phyloP scores from a whole-genome alignment of 805 yeast species.

The Yamadazyma nakazawae region DNA sequence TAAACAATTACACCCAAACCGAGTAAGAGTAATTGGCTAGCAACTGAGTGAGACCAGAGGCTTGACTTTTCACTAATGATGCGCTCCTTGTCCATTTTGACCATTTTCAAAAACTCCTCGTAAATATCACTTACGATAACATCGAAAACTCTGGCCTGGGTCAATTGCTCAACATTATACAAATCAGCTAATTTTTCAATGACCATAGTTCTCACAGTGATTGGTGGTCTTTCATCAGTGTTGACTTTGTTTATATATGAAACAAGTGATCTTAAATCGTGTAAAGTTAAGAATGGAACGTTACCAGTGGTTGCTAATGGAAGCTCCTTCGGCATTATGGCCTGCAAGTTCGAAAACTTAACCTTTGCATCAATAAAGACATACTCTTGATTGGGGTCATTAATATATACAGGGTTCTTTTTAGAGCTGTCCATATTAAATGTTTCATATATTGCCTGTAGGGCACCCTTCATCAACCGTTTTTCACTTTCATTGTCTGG shows the following conservation, averaged over 20 bases:
- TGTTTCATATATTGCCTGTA: slow-evolving; percentile 41
- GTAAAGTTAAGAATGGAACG: slow-evolving; percentile 54
- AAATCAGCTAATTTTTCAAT: slow-evolving; percentile 41
- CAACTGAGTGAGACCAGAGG: slow-evolving; percentile 57
- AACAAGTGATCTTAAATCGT: slow-evolving; percentile 59
- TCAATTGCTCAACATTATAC: slow-evolving; percentile 29
- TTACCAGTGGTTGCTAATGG: slow-evolving; percentile 47
- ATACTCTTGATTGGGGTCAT: slow-evolving; percentile 36
- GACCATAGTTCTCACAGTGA: slow-evolving; percentile 37
- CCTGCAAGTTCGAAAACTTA: slow-evolving; percentile 60
- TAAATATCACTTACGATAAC: slow-evolving; percentile 53
- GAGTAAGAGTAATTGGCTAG: slow-evolving; percentile 54
- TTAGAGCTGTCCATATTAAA: slow-evolving; percentile 19
- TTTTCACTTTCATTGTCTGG: slow-evolving; percentile 16
- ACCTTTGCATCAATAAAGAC: slow-evolving; percentile 66
- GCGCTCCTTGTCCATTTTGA: slow-evolving; percentile 51
- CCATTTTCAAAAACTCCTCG: slow-evolving; percentile 53
- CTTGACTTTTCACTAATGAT: slow-evolving; percentile 43
- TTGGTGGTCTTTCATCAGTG: slow-evolving; percentile 22
- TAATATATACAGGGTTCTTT: slow-evolving; percentile 6
- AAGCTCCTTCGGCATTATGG: slow-evolving; percentile 49
- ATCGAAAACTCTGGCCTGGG: slow-evolving; percentile 48
- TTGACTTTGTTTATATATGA: slow-evolving; percentile 51
- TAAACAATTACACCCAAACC: slow-evolving; percentile 60
- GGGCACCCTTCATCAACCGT: slow-evolving; percentile 35